These are phyloP conservation scores for Fusarium incarnatum DNA, from an alignment of 2,329 filamentous ascomycete species.

Conservation along the genomic window DNA sequence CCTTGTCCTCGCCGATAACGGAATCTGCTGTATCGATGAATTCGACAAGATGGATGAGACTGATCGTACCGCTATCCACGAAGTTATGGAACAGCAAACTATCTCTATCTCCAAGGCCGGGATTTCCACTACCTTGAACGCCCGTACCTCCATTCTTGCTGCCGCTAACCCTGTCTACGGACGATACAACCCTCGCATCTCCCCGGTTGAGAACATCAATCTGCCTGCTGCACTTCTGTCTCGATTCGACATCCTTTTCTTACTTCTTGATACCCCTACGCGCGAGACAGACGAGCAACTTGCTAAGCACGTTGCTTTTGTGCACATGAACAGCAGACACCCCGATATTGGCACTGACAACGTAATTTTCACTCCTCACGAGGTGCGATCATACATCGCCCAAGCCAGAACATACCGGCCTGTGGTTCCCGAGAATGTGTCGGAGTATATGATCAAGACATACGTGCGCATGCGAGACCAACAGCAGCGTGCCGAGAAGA, in stretches of 20 bases:
- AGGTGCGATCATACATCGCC: constrained; percentile 96
- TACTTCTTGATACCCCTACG: constrained; percentile 93
- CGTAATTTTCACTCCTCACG: constrained; percentile 88
- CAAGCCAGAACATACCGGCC: constrained; percentile 91
- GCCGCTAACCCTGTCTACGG: constrained; percentile 98
- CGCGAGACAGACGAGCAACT: constrained; percentile 93
- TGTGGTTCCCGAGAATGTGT: constrained; percentile 83
- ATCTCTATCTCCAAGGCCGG: constrained; percentile 84
- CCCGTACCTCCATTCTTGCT: constrained; percentile 93
- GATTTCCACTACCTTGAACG: constrained; percentile 85
- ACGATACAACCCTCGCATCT: constrained; percentile 96
- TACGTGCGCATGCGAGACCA: constrained; percentile 95
- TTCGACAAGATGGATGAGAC: constrained; percentile 93
- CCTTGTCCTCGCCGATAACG: constrained; percentile 83
- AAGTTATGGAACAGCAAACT: constrained; percentile 90
- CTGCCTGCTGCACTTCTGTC: constrained; percentile 96
- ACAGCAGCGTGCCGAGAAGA: constrained; percentile 90
- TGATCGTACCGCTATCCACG: constrained; percentile 84
- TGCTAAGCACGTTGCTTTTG: constrained; percentile 93
- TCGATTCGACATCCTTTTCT: constrained; percentile 96
- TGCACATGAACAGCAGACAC: constrained; percentile 96
- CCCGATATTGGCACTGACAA: constrained; percentile 73
- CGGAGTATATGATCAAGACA: constrained; percentile 96
- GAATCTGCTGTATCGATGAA: constrained; percentile 87
- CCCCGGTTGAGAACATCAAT: constrained; percentile 98